Percentiles rank a stretch among this genome's conserved stretches.
Evolutionary conservation across 2,329 filamentous ascomycete species (phyloP).

Genomic region (Chaetomium olivaceum): DNA sequence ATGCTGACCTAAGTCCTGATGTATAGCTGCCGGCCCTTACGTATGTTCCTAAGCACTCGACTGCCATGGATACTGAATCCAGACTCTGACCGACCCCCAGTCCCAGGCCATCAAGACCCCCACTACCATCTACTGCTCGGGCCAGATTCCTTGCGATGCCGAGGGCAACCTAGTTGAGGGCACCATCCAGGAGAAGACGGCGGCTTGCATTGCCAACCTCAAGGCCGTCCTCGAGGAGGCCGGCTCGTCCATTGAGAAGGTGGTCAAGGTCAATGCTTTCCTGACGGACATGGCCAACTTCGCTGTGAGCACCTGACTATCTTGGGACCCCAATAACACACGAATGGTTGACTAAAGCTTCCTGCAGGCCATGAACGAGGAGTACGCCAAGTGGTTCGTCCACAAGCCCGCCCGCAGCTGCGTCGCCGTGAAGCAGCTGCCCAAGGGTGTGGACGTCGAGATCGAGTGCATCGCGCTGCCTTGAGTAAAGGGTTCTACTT

Average conservation of each 20-base stretch:
- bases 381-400: slow-evolving; percentile 79
- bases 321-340: not conserved
- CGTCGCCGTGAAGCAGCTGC: slow-evolving; percentile 85
- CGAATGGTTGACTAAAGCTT: slow-evolving; percentile 11
- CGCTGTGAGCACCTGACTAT: slow-evolving; percentile 46
- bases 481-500: slow-evolving; percentile 37
- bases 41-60: slow-evolving; percentile 44
- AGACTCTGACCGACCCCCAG: slow-evolving; percentile 39
- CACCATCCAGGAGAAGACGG: slow-evolving; percentile 64
- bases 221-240: slow-evolving; percentile 80
- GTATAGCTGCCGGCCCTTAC: slow-evolving; percentile 62
- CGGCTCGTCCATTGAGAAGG: slow-evolving; percentile 72
- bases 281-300: slow-evolving; percentile 90
- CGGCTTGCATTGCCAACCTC: slow-evolving; percentile 71
- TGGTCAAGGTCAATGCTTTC: slow-evolving; percentile 93
- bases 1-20: slow-evolving; percentile 4
- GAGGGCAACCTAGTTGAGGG: slow-evolving; percentile 58
- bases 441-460: slow-evolving; percentile 83
- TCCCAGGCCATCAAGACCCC: slow-evolving; percentile 68
- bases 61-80: not conserved
- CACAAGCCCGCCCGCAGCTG: slow-evolving; percentile 88
- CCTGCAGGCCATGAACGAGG: slow-evolving; percentile 72
- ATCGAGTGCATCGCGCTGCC: slow-evolving; percentile 84
- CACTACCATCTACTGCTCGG: slow-evolving; percentile 66
- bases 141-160: slow-evolving; percentile 67